Conservation (phyloP, 1,284 basidiomycete species). For the Heterobasidion occidentale region DNA sequence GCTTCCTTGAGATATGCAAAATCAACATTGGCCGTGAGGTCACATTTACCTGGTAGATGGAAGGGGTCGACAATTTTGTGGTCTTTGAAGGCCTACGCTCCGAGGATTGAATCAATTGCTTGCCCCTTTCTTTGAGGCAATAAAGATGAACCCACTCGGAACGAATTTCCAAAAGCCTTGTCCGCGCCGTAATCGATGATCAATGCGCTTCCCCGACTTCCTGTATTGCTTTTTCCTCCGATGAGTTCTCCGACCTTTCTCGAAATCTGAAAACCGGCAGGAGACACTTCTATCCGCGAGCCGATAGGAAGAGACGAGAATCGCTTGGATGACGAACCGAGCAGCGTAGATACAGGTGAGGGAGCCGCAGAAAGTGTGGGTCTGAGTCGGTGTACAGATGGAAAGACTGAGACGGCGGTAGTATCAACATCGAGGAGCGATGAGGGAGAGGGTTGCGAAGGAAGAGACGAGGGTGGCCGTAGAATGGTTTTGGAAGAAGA, state of each 20-base stretch:
- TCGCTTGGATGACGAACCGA: slow-evolving; percentile 63
- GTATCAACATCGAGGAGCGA: slow-evolving; percentile 9
- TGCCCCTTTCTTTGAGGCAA: not conserved
- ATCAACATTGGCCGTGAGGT: slow-evolving; percentile 95
- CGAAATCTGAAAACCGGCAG: slow-evolving; percentile 61
- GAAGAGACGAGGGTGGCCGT: slow-evolving; percentile 8
- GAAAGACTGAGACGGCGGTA: slow-evolving; percentile 7
- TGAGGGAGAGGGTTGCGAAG: slow-evolving; percentile 2
- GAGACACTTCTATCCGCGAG: slow-evolving; percentile 73
- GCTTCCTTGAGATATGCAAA: slow-evolving; percentile 86
- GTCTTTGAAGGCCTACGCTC: slow-evolving; percentile 73
- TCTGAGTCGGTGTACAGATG: slow-evolving; percentile 36
- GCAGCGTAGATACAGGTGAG: slow-evolving; percentile 57
- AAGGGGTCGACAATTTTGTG: slow-evolving; percentile 88
- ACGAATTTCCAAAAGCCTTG: slow-evolving; percentile 65
- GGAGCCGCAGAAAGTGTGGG: slow-evolving; percentile 62
- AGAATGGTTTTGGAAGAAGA: slow-evolving; percentile 19
- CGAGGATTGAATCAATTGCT: not conserved
- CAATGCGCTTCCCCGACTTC: slow-evolving; percentile 59
- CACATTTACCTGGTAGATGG: slow-evolving; percentile 78
- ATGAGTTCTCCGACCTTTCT: slow-evolving; percentile 61
- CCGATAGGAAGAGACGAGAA: slow-evolving; percentile 63
- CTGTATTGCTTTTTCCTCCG: slow-evolving; percentile 12
- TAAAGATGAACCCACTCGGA: slow-evolving; percentile 54
- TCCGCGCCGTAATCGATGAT: slow-evolving; percentile 90